Evolutionary conservation across 2,329 filamentous ascomycete genomes (phyloP), one percentile per base, ranked within the genome.

Genomic region (Exophiala sp.): DNA sequence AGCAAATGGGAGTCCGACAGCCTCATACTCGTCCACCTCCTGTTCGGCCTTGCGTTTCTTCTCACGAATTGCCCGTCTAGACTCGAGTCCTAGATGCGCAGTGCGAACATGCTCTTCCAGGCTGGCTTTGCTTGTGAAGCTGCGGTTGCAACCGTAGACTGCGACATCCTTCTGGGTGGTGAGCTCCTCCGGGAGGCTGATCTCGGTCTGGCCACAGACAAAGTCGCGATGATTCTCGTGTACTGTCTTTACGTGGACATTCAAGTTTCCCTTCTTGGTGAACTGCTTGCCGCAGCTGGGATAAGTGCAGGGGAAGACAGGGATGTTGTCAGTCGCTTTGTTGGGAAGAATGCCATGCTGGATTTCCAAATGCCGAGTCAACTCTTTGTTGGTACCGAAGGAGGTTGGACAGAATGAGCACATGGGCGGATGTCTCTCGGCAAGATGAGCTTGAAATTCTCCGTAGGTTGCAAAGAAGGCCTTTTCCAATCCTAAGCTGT

Each of bases 61-160:
- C 68, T 67, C 51, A 63, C 60, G 43, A 66, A 64, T 62, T 59
- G 63, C 68, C 40, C 63, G 69, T 50, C 64, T 64, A 50, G 68
- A 70, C 9, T 66, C 62, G 68, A 79, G 69, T n/a, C 82, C 81
- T 21, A 95, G 72, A 65, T 97, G 91, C 18, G 87, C 79, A 41
- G 85, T 88, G 16, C 87, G 82, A 38, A 96, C 77, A 64, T 97
- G 91, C 58, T 93, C 85, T 65, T 91, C 86, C 0, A 96, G 76
- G 23, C 81, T 82, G 14, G 80, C 77, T 66, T 94, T 95, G 54
- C 84, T 86, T 51, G 80, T 79, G 62, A 94, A 93, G 29, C 78
- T 77, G 53, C 81, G 79, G 1, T 84, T 86, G 63, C 91, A 97
- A 13, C 84, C 86, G 43, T 81, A 74, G 23, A 58, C 46, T n/a